Conservation (phyloP, 2,329 filamentous ascomycete species). For the Xylaria sp. region DNA sequence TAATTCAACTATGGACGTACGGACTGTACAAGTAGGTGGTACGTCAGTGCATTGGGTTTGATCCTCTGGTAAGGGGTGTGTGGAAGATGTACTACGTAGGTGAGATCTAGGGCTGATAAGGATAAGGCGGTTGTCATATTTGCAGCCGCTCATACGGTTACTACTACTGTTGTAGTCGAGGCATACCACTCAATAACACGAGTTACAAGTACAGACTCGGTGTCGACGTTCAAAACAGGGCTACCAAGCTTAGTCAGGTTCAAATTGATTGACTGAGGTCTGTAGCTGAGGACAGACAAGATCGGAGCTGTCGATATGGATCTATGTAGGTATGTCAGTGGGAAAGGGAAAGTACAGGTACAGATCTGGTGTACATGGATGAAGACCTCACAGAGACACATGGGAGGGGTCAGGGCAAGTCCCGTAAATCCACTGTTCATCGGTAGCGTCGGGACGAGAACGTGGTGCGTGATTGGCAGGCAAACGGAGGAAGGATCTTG, state of each 20-base stretch:
- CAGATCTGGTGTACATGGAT: not conserved
- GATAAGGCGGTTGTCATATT: too few relatives aligned
- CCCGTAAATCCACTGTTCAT: not conserved
- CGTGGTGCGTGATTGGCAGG: not conserved
- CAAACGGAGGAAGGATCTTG: not conserved
- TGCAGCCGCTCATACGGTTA: not conserved
- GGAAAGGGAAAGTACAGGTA: too few relatives aligned
- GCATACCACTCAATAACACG: too few relatives aligned
- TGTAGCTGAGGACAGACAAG: too few relatives aligned
- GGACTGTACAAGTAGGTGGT: not conserved
- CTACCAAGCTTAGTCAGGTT: not conserved
- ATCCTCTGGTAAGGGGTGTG: not conserved
- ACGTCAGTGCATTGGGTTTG: too few relatives aligned
- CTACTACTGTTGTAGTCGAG: not conserved
- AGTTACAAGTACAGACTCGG: not conserved
- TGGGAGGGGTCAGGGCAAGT: too few relatives aligned
- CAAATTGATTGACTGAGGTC: not conserved
- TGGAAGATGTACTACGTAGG: not conserved
- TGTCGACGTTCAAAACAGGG: too few relatives aligned
- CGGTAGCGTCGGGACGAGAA: not conserved
- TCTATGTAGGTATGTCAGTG: too few relatives aligned
- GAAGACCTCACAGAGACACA: too few relatives aligned
- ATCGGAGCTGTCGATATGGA: too few relatives aligned
- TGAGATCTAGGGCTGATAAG: too few relatives aligned
- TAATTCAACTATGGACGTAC: not conserved